These are phyloP conservation scores for Cordyceps militaris DNA, from an alignment of 2,329 filamentous ascomycete species.

Conservation along the genomic window DNA sequence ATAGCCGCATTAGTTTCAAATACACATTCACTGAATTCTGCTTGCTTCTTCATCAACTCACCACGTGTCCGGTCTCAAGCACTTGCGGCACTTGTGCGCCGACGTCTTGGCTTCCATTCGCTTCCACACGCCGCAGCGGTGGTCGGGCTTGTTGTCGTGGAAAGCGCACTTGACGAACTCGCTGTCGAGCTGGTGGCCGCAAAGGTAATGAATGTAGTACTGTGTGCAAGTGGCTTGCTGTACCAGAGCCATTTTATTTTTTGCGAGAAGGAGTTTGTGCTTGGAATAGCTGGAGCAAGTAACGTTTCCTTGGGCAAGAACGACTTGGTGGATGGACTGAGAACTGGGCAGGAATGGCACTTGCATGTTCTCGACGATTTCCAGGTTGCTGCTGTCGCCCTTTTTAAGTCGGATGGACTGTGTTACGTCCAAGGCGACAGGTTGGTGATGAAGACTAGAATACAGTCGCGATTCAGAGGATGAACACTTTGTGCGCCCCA, in stretches of 20 bases:
- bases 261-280: no score
- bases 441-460: no score
- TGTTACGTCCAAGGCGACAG: no score
- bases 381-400: no score
- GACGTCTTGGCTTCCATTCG: not conserved
- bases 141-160: not conserved
- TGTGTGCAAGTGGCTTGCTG: not conserved
- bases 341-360: no score
- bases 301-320: no score
- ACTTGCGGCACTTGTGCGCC: not conserved
- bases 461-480: no score
- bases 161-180: not conserved
- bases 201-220: constrained; percentile 1
- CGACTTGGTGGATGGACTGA: no score
- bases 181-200: not conserved
- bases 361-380: no score
- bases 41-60: not conserved
- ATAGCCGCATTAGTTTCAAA: not conserved
- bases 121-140: not conserved
- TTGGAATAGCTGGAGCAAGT: no score
- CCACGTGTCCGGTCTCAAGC: not conserved
- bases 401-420: no score
- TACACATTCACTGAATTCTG: not conserved
- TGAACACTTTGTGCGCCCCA: no score
- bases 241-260: not conserved